phyloP scores from a whole-genome alignment of 352 stramenopile genomes.

The Bremia lactucae region DNA sequence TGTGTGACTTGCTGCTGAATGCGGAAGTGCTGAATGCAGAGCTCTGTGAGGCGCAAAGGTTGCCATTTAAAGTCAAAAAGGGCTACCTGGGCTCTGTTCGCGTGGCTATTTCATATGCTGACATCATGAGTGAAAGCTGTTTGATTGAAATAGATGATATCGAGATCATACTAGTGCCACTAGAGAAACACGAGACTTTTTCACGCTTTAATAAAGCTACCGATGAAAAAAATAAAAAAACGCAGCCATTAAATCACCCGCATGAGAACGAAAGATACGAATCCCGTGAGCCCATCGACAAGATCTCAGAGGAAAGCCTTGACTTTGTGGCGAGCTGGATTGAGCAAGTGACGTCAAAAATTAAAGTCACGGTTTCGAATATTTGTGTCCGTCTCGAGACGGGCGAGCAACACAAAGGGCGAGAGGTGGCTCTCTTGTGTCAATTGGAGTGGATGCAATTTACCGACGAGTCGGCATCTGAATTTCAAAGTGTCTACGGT shows the following conservation, averaged over 20 bases:
- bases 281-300: conserved; percentile 39
- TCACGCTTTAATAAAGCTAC: conserved; percentile 1
- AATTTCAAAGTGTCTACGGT: conserved; percentile 66
- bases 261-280: conserved; percentile 7
- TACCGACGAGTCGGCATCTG: conserved; percentile 69
- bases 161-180: conserved; percentile 75
- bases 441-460: conserved; percentile 76
- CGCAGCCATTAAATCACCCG: conserved; percentile 2
- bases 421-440: conserved; percentile 60
- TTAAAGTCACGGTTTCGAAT: conserved; percentile 84
- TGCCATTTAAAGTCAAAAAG: conserved; percentile 81
- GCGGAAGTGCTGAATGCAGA: conserved; percentile 71
- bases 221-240: background rate
- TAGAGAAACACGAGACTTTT: conserved; percentile 13
- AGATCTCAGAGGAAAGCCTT: conserved; percentile 81
- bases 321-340: conserved; percentile 87
- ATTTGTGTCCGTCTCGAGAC: conserved; percentile 74
- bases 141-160: conserved; percentile 83
- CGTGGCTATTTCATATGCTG: conserved; percentile 78
- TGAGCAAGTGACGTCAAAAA: conserved; percentile 84
- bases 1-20: conserved; percentile 76
- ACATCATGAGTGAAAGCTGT: conserved; percentile 84
- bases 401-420: conserved; percentile 39
- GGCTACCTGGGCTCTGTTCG: conserved; percentile 78
- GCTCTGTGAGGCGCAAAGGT: conserved; percentile 46